phyloP scores from a whole-genome alignment of 2,329 filamentous ascomycete genomes.

The Nothopassalora personata region DNA sequence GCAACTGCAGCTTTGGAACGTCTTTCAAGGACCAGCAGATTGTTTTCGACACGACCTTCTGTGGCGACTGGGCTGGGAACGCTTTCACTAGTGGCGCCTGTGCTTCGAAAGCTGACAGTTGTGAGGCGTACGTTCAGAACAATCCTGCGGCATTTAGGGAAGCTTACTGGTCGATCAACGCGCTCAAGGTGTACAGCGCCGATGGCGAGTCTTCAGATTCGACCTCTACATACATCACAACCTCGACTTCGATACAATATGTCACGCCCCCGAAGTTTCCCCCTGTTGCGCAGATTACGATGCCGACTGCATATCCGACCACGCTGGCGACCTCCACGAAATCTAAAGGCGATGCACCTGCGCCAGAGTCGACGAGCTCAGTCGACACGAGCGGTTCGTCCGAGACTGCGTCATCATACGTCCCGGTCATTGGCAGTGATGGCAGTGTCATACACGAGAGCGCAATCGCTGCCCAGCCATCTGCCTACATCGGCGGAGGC shows the following conservation, averaged over 20 bases:
- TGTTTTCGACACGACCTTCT: slow-evolving; percentile 61
- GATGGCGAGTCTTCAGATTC: not conserved
- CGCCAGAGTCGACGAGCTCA: not conserved
- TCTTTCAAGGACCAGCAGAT: slow-evolving; percentile 37
- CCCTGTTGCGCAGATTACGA: not conserved
- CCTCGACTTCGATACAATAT: not conserved
- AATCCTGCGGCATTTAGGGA: slow-evolving; percentile 34
- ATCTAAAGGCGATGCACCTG: not conserved
- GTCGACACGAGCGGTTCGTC: not conserved
- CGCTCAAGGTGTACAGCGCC: slow-evolving; percentile 36
- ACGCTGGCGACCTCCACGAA: not conserved
- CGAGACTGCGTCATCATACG: not conserved
- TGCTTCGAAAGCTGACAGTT: slow-evolving; percentile 30
- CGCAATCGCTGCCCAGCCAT: not conserved
- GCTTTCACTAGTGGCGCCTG: slow-evolving; percentile 28
- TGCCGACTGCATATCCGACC: not conserved
- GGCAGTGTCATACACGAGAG: slow-evolving; percentile 4
- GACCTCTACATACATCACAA: slow-evolving; percentile 1
- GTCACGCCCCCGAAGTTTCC: not conserved
- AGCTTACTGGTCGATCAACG: slow-evolving; percentile 40
- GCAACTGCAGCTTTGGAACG: slow-evolving; percentile 33
- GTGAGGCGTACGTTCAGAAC: slow-evolving; percentile 30
- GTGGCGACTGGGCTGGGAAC: slow-evolving; percentile 37
- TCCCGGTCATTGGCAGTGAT: slow-evolving; percentile 7
- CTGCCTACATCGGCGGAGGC: slow-evolving; percentile 5